Conservation (phyloP, 768 basidiomycete species). For the Lactifluus hygrophoroides region DNA sequence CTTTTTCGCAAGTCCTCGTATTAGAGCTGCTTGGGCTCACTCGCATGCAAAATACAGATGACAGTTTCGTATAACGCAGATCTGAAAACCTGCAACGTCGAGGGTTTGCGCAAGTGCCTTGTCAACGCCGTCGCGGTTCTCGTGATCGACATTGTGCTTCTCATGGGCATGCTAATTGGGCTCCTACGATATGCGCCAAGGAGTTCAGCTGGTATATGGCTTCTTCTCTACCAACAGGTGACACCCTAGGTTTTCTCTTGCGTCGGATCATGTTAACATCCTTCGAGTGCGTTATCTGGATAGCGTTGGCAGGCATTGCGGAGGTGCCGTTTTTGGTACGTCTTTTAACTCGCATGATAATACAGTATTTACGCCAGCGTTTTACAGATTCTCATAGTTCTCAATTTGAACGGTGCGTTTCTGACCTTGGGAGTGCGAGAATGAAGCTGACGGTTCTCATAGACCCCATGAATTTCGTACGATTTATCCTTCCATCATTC, state of each 20-base stretch:
- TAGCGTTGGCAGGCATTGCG: neutral
- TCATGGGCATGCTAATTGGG: neutral
- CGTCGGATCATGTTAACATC: neutral
- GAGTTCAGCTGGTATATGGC: neutral
- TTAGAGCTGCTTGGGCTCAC: neutral
- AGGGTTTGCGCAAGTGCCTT: neutral
- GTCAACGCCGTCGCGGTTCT: neutral
- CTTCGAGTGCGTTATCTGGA: neutral
- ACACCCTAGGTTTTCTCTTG: neutral
- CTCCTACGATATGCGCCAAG: neutral
- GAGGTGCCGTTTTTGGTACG: neutral
- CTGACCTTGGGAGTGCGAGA: neutral
- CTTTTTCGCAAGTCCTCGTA: neutral
- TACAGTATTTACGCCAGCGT: neutral
- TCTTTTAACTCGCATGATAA: neutral
- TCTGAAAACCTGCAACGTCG: neutral
- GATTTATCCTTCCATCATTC: neutral
- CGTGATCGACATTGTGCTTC: neutral
- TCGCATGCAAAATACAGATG: neutral
- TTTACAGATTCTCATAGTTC: neutral
- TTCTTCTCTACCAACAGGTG: conserved; percentile 1
- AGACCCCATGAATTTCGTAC: neutral
- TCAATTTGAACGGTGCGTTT: neutral
- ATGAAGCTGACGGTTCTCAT: neutral
- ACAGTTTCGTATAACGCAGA: neutral